phyloP scores from a whole-genome alignment of 208 protist genomes.

The Leishmania major region DNA sequence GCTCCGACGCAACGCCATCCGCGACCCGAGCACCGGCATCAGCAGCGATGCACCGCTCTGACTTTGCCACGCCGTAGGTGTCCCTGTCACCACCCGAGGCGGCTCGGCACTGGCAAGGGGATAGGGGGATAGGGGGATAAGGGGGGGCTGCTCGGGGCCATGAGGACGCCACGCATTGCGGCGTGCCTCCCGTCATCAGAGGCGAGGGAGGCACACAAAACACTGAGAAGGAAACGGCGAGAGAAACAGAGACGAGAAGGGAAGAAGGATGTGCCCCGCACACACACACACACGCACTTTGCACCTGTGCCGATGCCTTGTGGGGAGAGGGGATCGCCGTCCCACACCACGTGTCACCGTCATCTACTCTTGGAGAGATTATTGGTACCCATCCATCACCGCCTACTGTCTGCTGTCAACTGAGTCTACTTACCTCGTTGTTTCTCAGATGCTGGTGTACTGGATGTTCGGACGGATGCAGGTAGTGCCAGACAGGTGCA shows the following conservation, averaged over 20 bases:
- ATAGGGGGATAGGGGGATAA: background rate
- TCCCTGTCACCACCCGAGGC: background rate
- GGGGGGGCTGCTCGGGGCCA: too few species aligned
- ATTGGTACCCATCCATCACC: background rate
- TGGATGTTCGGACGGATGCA: constrained; percentile 45
- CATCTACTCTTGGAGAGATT: background rate
- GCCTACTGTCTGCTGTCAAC: background rate
- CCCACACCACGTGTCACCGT: background rate
- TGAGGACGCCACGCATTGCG: background rate
- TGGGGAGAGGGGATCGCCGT: background rate
- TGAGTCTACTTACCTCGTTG: background rate
- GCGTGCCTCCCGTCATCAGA: background rate
- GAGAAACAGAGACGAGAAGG: background rate
- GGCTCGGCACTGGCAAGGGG: background rate
- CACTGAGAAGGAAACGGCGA: background rate
- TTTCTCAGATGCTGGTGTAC: constrained; percentile 28
- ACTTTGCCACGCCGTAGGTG: too few species aligned
- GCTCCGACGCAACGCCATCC: too few species aligned
- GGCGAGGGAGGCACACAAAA: background rate
- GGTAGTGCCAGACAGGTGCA: constrained; percentile 62
- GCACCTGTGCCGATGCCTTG: background rate
- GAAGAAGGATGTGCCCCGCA: background rate
- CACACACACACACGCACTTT: background rate
- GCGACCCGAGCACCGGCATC: too few species aligned
- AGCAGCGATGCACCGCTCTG: too few species aligned